A percentile compares a stretch with the other conserved stretches of the same genome.
These are phyloP conservation scores for Noccaea caerulescens DNA, from an alignment of 345 rosid genomes.

Conservation along the genomic window DNA sequence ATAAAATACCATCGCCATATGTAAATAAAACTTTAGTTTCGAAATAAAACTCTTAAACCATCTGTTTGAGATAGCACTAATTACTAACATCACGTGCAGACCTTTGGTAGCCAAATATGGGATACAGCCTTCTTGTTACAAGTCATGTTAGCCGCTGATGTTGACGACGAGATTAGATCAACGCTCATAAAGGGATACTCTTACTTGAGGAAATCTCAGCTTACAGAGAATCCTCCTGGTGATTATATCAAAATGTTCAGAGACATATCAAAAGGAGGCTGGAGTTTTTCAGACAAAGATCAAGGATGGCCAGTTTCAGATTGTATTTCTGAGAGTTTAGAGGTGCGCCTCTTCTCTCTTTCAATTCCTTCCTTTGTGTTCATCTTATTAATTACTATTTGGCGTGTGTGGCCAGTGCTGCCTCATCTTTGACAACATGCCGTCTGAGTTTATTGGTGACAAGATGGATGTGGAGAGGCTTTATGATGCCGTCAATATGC, in stretches of 20 bases:
- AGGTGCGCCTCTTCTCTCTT: slow-evolving; percentile 38
- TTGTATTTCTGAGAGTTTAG: slow-evolving; percentile 67
- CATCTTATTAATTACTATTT: not conserved
- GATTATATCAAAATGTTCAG: slow-evolving; percentile 56
- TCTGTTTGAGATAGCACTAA: too few relatives aligned
- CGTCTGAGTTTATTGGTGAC: slow-evolving; percentile 31
- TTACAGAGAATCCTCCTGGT: slow-evolving; percentile 55
- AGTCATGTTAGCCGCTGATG: slow-evolving; percentile 43
- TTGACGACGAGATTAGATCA: slow-evolving; percentile 39
- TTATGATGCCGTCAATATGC: slow-evolving; percentile 72
- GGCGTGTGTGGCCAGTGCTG: slow-evolving; percentile 17
- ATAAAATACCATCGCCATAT: too few relatives aligned
- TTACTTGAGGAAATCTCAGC: slow-evolving; percentile 48
- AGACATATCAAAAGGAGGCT: slow-evolving; percentile 62
- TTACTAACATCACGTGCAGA: slow-evolving; percentile 13
- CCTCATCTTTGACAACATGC: slow-evolving; percentile 23
- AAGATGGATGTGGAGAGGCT: slow-evolving; percentile 48
- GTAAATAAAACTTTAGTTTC: too few relatives aligned
- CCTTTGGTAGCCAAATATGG: slow-evolving; percentile 51
- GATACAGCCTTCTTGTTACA: slow-evolving; percentile 49
- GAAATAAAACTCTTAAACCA: too few relatives aligned
- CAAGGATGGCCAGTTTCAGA: slow-evolving; percentile 74
- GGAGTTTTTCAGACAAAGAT: slow-evolving; percentile 71
- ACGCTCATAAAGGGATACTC: slow-evolving; percentile 45
- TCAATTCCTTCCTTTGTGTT: not conserved